A percentile compares a stretch with the other conserved stretches of the same genome.
Conservation (phyloP, 1,284 basidiomycete genomes). For the Rhizopogon hawkerae region DNA sequence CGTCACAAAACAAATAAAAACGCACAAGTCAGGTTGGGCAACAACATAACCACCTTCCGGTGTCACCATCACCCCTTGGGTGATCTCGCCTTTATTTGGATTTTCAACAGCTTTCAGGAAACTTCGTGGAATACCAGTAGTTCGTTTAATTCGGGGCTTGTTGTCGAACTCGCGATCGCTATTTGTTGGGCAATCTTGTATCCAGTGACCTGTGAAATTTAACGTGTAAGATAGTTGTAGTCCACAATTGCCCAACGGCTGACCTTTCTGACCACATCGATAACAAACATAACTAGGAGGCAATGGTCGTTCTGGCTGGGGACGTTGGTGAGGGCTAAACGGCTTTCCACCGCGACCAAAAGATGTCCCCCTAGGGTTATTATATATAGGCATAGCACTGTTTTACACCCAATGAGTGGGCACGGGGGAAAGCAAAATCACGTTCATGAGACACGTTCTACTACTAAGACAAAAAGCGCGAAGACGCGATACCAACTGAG, state of each 20-base stretch:
- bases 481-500: conserved; percentile 73
- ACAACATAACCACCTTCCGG: conserved; percentile 95
- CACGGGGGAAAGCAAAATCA: conserved; percentile 32
- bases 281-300: conserved; percentile 99
- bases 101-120: conserved; percentile 96
- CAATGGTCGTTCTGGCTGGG: conserved; percentile 58
- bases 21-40: conserved; percentile 87
- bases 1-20: conserved; percentile 13
- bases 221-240: conserved; percentile 5
- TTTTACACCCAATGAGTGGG: conserved; percentile 20
- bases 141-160: conserved; percentile 91
- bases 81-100: conserved; percentile 64
- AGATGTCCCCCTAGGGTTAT: conserved; percentile 51
- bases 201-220: conserved; percentile 81
- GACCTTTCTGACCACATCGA: conserved; percentile 96
- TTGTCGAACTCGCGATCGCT: conserved; percentile 93
- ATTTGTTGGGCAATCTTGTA: conserved; percentile 98
- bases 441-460: conserved; percentile 62
- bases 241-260: conserved; percentile 20
- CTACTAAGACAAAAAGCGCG: conserved; percentile 49
- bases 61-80: conserved; percentile 90
- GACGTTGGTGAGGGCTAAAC: conserved; percentile 36
- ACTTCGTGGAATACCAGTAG: conserved; percentile 95
- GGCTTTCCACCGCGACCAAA: conserved; percentile 56
- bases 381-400: conserved; percentile 70